Evolutionary conservation across 1,284 basidiomycete species (phyloP).

Genomic region (Taiwanofungus camphoratus): DNA sequence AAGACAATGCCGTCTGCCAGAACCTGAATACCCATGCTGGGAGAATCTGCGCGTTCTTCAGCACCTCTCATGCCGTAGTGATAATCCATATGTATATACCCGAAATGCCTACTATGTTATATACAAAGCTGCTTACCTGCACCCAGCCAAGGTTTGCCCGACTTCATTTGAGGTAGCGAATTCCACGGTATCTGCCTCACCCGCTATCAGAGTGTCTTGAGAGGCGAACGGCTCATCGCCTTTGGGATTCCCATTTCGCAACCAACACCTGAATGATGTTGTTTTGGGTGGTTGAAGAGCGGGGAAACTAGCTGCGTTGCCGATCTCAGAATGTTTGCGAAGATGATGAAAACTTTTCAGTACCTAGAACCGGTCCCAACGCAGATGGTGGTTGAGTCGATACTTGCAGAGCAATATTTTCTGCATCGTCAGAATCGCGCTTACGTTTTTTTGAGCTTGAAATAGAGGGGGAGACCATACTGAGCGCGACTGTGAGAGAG

Average conservation of each 20-base stretch:
- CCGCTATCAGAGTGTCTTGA: conserved; percentile 55
- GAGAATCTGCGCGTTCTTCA: too few species aligned
- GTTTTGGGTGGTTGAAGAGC: conserved; percentile 54
- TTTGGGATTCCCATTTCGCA: conserved; percentile 25
- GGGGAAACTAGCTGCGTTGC: conserved; percentile 65
- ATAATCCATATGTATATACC: too few species aligned
- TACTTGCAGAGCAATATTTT: conserved; percentile 42
- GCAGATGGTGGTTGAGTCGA: conserved; percentile 38
- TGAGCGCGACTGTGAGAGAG: background rate
- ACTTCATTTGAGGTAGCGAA: conserved; percentile 36
- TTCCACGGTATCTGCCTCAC: conserved; percentile 65
- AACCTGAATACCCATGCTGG: too few species aligned
- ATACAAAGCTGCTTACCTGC: conserved; percentile 40
- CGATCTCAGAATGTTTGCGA: conserved; percentile 1
- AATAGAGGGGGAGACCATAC: conserved; percentile 9
- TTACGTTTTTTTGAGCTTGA: conserved; percentile 58
- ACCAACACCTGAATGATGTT: conserved; percentile 66
- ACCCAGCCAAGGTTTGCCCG: conserved; percentile 47
- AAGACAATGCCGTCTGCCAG: too few species aligned
- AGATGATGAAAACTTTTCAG: conserved; percentile 25
- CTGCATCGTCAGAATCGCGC: conserved; percentile 35
- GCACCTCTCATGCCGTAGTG: too few species aligned
- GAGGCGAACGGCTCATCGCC: conserved; percentile 39
- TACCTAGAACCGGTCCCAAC: conserved; percentile 72
- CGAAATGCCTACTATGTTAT: too few species aligned